Base-by-base conservation (phyloP, 192 early-diverging fungal species). In the Mortierella hygrophila region DNA sequence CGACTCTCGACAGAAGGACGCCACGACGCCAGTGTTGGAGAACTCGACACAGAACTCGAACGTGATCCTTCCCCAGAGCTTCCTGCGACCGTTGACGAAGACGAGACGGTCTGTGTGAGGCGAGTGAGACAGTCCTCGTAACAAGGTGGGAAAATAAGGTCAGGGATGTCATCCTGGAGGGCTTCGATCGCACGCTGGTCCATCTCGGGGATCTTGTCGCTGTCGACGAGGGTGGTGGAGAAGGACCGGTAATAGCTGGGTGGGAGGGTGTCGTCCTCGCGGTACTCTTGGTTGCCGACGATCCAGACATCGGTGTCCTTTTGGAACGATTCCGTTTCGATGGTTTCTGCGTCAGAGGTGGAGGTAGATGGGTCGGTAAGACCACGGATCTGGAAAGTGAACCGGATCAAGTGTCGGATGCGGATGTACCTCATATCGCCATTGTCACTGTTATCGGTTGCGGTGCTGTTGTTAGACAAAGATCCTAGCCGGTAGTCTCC, bases 211-310 rank as follows among this genome's bases (percentile, higher is more conserved):
- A 86, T 73, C 49, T 78, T 81, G 65, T 86, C 75, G 2, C 71
- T 65, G 3, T 86, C 79, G 1, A 86, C 84, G n/a, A 86, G 41
- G 0, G 41, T 57, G 6, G 75, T 86, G 0, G 84, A 80, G 52
- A 86, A 86, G 4, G 84, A 86, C 5, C 84, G 78, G 75, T 75
- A 81, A 26, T 86, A 86, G 49, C 84, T 86, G 41, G 84, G 84
- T 16, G 79, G 84, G 32, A 73, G 4, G 5, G 49, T 47, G 0
- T 81, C 84, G 20, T 86, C 79, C n/a, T 78, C 79, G n/a, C 49
- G 77, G 68, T 77, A 78, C 23, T 86, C 84, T 74, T 86, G 84
- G 16, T 80, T 77, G 35, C 75, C 75, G 8, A 81, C 72, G 23
- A 86, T 81, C 79, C 78, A 70, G 0, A 86, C 76, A 10, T 42